These are phyloP conservation scores for Trichoderma sp. DNA, from an alignment of 2,329 filamentous ascomycete species.

Conservation along the genomic window DNA sequence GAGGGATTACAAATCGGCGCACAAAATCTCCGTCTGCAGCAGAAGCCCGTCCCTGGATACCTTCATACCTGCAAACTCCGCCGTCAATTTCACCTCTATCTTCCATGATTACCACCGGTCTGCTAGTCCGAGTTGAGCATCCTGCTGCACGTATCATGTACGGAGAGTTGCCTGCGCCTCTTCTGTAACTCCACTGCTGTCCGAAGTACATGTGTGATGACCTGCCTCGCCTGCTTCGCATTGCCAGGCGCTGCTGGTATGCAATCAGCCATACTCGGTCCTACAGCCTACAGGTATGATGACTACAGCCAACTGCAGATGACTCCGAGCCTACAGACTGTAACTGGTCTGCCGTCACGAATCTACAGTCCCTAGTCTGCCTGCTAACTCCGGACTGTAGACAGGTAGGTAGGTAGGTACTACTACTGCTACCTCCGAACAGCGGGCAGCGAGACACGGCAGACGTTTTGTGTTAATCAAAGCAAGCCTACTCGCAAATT, in stretches of 20 bases:
- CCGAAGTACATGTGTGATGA: not conserved
- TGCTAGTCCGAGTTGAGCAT: not conserved
- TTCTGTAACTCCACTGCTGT: not conserved
- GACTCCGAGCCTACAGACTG: not conserved
- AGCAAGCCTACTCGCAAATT: constrained; percentile 1
- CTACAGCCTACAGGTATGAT: no score
- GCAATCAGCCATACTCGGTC: no score
- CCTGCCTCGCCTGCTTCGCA: no score
- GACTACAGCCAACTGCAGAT: no score
- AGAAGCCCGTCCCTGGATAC: not conserved
- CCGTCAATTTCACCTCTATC: constrained; percentile 3
- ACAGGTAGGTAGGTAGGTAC: no score
- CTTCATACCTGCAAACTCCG: constrained; percentile 5
- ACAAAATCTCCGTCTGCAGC: not conserved
- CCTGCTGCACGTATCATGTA: not conserved
- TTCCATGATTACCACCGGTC: not conserved
- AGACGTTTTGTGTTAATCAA: not conserved
- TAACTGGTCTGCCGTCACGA: no score
- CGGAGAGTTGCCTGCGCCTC: not conserved
- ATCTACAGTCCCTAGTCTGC: no score
- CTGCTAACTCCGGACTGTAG: no score
- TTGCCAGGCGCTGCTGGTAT: no score
- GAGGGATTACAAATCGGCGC: constrained; percentile 6
- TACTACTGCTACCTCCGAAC: not conserved
- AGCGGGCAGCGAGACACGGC: not conserved